Percentiles rank a stretch among this genome's conserved stretches.
Evolutionary conservation across 2,329 filamentous ascomycete species (phyloP).

Genomic region (Calcarisporium arbuscula): DNA sequence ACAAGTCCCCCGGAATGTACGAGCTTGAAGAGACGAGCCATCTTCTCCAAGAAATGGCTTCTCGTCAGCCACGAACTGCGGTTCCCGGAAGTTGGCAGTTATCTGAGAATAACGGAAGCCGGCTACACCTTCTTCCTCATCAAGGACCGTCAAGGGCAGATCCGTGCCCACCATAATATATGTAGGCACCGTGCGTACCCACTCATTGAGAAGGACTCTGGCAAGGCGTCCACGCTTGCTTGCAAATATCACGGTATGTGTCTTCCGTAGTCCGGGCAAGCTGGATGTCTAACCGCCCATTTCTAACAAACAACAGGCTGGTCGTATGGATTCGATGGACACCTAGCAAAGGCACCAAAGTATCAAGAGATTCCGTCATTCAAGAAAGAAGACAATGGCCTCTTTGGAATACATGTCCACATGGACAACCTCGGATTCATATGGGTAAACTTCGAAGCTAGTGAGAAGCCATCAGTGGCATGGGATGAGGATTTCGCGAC

Average conservation of each 20-base stretch:
- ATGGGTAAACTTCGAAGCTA: slow-evolving; percentile 40
- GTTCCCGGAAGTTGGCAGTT: slow-evolving; percentile 13
- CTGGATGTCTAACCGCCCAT: neutral
- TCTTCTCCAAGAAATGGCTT: slow-evolving; percentile 46
- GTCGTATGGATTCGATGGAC: slow-evolving; percentile 35
- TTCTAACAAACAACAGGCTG: slow-evolving; percentile 22
- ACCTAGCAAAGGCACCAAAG: slow-evolving; percentile 34
- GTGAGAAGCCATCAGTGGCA: slow-evolving; percentile 25
- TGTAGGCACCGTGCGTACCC: slow-evolving; percentile 16
- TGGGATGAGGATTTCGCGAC: slow-evolving; percentile 36
- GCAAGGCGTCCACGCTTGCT: slow-evolving; percentile 10
- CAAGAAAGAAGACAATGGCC: slow-evolving; percentile 31
- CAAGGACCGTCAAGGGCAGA: slow-evolving; percentile 13
- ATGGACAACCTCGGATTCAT: slow-evolving; percentile 39
- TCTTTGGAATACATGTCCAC: slow-evolving; percentile 39
- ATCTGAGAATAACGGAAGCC: slow-evolving; percentile 13
- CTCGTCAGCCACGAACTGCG: slow-evolving; percentile 32
- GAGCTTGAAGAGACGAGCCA: slow-evolving; percentile 44
- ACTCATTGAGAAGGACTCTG: slow-evolving; percentile 11
- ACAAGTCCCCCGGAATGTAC: slow-evolving; percentile 37
- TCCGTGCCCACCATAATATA: slow-evolving; percentile 15
- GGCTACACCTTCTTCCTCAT: slow-evolving; percentile 16
- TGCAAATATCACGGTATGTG: slow-evolving; percentile 11
- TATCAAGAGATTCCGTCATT: slow-evolving; percentile 32
- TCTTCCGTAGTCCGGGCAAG: neutral